Conservation (phyloP, 2,329 filamentous ascomycete genomes). For the Alternaria sp. region DNA sequence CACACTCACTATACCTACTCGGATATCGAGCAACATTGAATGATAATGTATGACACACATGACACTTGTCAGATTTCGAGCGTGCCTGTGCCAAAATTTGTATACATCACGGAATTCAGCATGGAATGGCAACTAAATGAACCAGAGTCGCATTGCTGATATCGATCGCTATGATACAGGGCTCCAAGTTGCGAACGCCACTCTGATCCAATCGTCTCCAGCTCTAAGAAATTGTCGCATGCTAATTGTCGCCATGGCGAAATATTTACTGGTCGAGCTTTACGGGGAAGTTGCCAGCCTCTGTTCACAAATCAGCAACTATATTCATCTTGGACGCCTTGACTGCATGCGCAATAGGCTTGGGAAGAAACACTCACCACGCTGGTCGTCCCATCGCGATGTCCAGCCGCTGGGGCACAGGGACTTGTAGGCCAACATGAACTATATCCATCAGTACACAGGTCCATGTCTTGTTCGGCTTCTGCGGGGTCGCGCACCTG, state of each 20-base stretch:
- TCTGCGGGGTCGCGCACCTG: constrained; percentile 68
- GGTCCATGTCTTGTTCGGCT: background rate
- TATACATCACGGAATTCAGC: constrained; percentile 10
- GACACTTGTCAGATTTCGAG: background rate
- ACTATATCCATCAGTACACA: constrained; percentile 63
- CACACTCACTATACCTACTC: constrained; percentile 12
- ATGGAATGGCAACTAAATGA: constrained; percentile 12
- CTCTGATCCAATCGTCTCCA: constrained; percentile 31
- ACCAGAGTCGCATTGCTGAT: constrained; percentile 40
- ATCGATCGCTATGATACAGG: constrained; percentile 42
- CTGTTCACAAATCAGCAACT: constrained; percentile 24
- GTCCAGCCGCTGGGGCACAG: constrained; percentile 97
- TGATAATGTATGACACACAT: constrained; percentile 16
- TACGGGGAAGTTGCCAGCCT: constrained; percentile 48
- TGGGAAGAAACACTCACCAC: constrained; percentile 67
- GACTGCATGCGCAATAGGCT: no score
- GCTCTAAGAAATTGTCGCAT: constrained; percentile 28
- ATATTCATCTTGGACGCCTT: background rate
- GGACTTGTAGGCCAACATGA: constrained; percentile 95
- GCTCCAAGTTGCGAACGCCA: constrained; percentile 32
- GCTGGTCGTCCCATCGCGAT: constrained; percentile 95
- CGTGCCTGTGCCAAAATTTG: background rate
- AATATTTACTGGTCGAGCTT: constrained; percentile 48
- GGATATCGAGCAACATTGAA: constrained; percentile 10
- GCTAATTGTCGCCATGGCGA: constrained; percentile 19